A percentile compares a stretch with the other conserved stretches of the same genome.
phyloP scores from a whole-genome alignment of 257 asterid species.

The Capsicum pubescens region DNA sequence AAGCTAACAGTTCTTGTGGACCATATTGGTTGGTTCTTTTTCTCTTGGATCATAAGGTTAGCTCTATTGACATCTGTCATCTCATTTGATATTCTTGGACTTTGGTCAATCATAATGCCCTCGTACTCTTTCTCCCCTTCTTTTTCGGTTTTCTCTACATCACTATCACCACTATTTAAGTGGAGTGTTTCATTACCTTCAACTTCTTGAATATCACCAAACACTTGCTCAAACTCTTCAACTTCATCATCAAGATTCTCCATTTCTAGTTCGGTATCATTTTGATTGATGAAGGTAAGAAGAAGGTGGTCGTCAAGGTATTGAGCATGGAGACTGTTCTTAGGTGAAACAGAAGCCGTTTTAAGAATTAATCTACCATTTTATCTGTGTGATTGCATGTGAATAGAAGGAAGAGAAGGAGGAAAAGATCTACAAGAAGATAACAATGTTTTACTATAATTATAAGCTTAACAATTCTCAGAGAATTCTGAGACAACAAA shows the following conservation, averaged over 20 bases:
- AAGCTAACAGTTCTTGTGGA: slow-evolving; percentile 9
- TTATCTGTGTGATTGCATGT: slow-evolving; percentile 60
- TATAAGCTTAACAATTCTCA: too few relatives aligned
- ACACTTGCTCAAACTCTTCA: slow-evolving; percentile 37
- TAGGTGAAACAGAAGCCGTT: slow-evolving; percentile 59
- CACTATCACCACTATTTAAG: slow-evolving; percentile 31
- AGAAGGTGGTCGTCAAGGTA: slow-evolving; percentile 72
- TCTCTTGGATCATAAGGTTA: slow-evolving; percentile 43
- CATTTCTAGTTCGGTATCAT: slow-evolving; percentile 19
- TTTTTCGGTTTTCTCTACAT: neutral
- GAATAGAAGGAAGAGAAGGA: slow-evolving; percentile 67
- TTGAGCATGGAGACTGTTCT: slow-evolving; percentile 57
- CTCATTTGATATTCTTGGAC: slow-evolving; percentile 39
- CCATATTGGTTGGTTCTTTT: slow-evolving; percentile 54
- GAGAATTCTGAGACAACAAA: slow-evolving; percentile 21
- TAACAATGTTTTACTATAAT: slow-evolving; percentile 31
- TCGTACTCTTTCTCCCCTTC: slow-evolving; percentile 16
- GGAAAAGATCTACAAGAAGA: slow-evolving; percentile 62
- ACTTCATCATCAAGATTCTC: slow-evolving; percentile 15
- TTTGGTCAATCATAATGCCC: slow-evolving; percentile 36
- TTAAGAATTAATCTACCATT: slow-evolving; percentile 77
- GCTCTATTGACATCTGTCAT: slow-evolving; percentile 50
- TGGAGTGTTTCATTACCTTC: slow-evolving; percentile 24
- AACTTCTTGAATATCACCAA: slow-evolving; percentile 40
- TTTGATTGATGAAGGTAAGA: slow-evolving; percentile 46